These are phyloP conservation scores for Leishmania martiniquensis DNA, from an alignment of 208 protist genomes.

Conservation along the genomic window DNA sequence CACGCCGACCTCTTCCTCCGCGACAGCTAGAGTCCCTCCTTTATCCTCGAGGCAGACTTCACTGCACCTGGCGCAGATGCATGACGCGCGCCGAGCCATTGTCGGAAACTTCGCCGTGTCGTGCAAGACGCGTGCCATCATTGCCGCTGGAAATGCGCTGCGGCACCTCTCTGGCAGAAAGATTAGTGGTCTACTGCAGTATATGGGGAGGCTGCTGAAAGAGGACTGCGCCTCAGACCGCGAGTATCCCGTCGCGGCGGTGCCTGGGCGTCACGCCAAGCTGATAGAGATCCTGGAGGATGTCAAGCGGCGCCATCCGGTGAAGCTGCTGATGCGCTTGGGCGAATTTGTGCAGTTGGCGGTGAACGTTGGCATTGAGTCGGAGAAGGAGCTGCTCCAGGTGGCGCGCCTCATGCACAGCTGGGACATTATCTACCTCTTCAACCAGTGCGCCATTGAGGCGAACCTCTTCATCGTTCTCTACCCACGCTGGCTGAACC, in stretches of 20 bases:
- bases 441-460: constrained; percentile 65
- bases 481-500: constrained; percentile 79
- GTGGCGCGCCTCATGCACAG: constrained; percentile 81
- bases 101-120: constrained; percentile 90
- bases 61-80: constrained; percentile 4
- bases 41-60: background rate
- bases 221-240: constrained; percentile 72
- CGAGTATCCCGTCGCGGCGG: constrained; percentile 65
- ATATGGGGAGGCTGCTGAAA: constrained; percentile 62
- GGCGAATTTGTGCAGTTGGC: constrained; percentile 75
- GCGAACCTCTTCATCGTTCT: constrained; percentile 79
- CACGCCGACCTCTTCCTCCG: background rate
- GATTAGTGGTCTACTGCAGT: constrained; percentile 71
- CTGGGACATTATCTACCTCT: constrained; percentile 88
- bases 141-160: constrained; percentile 62
- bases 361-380: constrained; percentile 67
- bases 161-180: constrained; percentile 62
- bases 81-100: constrained; percentile 41
- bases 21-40: background rate
- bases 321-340: constrained; percentile 84
- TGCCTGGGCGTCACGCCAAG: constrained; percentile 75
- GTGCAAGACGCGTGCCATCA: constrained; percentile 80
- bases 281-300: constrained; percentile 62
- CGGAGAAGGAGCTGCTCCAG: constrained; percentile 75
- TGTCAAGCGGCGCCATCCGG: constrained; percentile 54